These are phyloP conservation scores for Leucocoprinus leucothites DNA, from an alignment of 768 basidiomycete species.

Conservation along the genomic window DNA sequence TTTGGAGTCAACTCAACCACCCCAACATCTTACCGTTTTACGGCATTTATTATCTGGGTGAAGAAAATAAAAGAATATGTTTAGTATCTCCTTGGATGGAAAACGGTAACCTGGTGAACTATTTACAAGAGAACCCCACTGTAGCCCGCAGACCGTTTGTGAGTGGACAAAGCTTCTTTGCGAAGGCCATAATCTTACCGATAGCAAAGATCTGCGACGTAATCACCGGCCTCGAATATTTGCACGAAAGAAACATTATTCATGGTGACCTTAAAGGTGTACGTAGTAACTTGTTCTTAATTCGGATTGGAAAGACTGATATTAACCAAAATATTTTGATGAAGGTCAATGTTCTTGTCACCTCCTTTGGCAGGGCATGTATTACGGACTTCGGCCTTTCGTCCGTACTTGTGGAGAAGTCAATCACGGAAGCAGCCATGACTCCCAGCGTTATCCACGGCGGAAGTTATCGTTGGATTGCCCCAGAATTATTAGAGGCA, in stretches of 20 bases:
- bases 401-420: slow-evolving; percentile 15
- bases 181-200: neutral
- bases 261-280: slow-evolving; percentile 24
- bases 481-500: slow-evolving; percentile 20
- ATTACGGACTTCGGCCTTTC: slow-evolving; percentile 25
- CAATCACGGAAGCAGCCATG: slow-evolving; percentile 11
- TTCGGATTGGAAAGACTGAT: neutral
- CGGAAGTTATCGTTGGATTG: slow-evolving; percentile 20
- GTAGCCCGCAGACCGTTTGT: neutral
- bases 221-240: slow-evolving; percentile 13
- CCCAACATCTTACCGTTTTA: slow-evolving; percentile 11
- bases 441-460: slow-evolving; percentile 12
- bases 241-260: slow-evolving; percentile 13
- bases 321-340: too few relatives aligned
- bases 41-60: slow-evolving; percentile 7
- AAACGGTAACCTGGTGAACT: slow-evolving; percentile 6
- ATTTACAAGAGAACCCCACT: slow-evolving; percentile 1
- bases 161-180: neutral
- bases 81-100: slow-evolving; percentile 14
- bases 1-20: slow-evolving; percentile 9
- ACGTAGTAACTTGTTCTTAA: neutral
- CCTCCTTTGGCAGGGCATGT: slow-evolving; percentile 15
- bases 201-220: slow-evolving; percentile 12
- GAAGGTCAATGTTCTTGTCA: slow-evolving; percentile 24
- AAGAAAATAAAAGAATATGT: neutral